Conservation (phyloP, 768 basidiomycete genomes). For the Fistulinella prunicolor region DNA sequence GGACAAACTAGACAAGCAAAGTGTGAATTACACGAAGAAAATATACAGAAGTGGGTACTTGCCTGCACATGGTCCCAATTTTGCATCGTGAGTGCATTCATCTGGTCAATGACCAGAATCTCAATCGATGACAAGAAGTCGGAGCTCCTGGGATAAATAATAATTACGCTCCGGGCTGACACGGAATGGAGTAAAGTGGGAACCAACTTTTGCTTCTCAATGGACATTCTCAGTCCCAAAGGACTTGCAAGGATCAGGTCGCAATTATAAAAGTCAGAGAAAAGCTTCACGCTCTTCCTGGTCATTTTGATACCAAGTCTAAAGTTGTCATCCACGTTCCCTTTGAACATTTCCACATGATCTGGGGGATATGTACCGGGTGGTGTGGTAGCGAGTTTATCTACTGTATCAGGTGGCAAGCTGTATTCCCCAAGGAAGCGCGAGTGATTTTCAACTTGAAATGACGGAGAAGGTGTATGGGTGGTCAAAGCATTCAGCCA, state of each 20-base stretch:
- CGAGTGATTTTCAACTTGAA: slow-evolving; percentile 84
- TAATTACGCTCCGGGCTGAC: background rate
- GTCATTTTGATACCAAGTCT: slow-evolving; percentile 91
- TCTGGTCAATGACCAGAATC: slow-evolving; percentile 84
- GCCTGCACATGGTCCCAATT: slow-evolving; percentile 99
- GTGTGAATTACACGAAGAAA: background rate
- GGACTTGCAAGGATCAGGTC: slow-evolving; percentile 95
- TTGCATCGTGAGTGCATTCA: slow-evolving; percentile 94
- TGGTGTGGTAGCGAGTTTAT: slow-evolving; percentile 74
- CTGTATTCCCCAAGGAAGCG: slow-evolving; percentile 84
- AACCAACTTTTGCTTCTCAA: slow-evolving; percentile 90
- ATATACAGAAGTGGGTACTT: slow-evolving; percentile 12
- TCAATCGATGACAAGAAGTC: slow-evolving; percentile 96
- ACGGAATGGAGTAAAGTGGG: background rate
- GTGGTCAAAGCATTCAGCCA: slow-evolving; percentile 81
- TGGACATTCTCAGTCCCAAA: slow-evolving; percentile 82
- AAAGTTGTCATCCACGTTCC: slow-evolving; percentile 97
- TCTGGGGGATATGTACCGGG: slow-evolving; percentile 80
- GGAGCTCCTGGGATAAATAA: slow-evolving; percentile 51
- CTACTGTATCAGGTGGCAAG: slow-evolving; percentile 71
- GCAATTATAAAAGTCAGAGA: slow-evolving; percentile 84
- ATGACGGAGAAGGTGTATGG: slow-evolving; percentile 67
- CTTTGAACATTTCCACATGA: slow-evolving; percentile 90
- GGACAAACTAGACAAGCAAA: slow-evolving; percentile 60
- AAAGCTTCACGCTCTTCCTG: slow-evolving; percentile 87